A percentile compares a stretch with the other conserved stretches of the same genome.
Conservation (phyloP, 2,329 filamentous ascomycete species). For the Diaporthe longicolla region DNA sequence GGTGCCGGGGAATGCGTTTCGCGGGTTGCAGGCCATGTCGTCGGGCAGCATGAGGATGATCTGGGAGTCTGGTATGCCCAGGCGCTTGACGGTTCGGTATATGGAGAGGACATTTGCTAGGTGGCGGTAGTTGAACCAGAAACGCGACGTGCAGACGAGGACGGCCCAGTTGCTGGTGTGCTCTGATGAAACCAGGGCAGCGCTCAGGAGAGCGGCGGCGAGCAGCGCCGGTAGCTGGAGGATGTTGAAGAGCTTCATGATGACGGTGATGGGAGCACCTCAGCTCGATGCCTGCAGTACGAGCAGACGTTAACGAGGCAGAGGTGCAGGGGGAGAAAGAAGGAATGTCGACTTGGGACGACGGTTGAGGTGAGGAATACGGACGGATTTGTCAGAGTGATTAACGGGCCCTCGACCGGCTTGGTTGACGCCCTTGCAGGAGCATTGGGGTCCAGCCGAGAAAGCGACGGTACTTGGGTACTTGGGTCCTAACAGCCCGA, state of each 20-base stretch:
- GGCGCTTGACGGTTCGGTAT: constrained; percentile 96
- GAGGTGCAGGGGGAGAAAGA: not conserved
- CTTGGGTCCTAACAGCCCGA: constrained; percentile 1
- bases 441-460: not conserved
- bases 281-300: constrained; percentile 3
- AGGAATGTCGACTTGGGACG: not conserved
- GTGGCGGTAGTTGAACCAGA: constrained; percentile 99
- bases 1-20: constrained; percentile 96
- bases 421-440: not conserved
- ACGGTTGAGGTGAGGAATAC: not conserved
- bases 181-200: constrained; percentile 69
- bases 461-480: not conserved
- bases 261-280: not conserved
- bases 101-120: constrained; percentile 97
- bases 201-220: constrained; percentile 62
- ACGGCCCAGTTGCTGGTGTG: constrained; percentile 99
- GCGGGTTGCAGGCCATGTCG: constrained; percentile 99
- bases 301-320: constrained; percentile 8
- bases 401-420: not conserved
- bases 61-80: constrained; percentile 97
- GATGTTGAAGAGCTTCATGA: constrained; percentile 66
- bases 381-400: not conserved
- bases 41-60: constrained; percentile 99
- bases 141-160: constrained; percentile 96
- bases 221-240: constrained; percentile 63